Base-by-base conservation (phyloP, 139 green algal species). In the Closterium sp. region DNA sequence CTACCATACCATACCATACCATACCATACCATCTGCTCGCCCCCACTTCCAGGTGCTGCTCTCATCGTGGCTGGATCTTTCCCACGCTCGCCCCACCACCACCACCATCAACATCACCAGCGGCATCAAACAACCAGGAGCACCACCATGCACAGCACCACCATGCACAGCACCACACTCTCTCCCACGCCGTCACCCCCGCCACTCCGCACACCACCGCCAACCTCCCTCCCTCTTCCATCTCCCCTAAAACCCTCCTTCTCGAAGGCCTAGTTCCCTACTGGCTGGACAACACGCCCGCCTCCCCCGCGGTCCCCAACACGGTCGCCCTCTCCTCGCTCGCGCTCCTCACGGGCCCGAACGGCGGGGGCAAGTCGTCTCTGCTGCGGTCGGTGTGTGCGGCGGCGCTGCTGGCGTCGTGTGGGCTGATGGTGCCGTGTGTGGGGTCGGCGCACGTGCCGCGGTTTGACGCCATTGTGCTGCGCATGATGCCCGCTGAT, bases 311-410 rank as follows among this genome's bases (percentile, higher is more conserved):
- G 3, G 92, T 94, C 11, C 31, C 45, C 24, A 94, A 94, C 30
- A 42, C 31, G 27, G 9, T 94, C 11, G 13, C 21, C 7, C 89
- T 95, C 27, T 70, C 50, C 19, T 95, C 92, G 10, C 92, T 95
- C 85, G n/a, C 88, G 17, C 34, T 92, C 22, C 88, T 94, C 31
- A 94, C 90, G 9, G 91, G 91, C 4, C 91, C 91, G 0, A 94
- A 94, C 89, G 89, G 88, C 7, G 97, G 96, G 93, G 97, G 98
- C 92, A 99, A 99, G 95, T 97, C 95, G 50, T 99, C 97, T 1
- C 91, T 99, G 19, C 95, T 99, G 84, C 96, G 98, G 27, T 95
- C 92, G 0, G 88, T 97, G 2, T 95, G 92, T 19, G 97, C 97
- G 0, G 95, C 96, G 1, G 95, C 96, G 31, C 95, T 99, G 94